Evolutionary conservation across 208 protist genomes (phyloP), one percentile per base, ranked within the genome.

Genomic region (Leptomonas pyrrhocoris): DNA sequence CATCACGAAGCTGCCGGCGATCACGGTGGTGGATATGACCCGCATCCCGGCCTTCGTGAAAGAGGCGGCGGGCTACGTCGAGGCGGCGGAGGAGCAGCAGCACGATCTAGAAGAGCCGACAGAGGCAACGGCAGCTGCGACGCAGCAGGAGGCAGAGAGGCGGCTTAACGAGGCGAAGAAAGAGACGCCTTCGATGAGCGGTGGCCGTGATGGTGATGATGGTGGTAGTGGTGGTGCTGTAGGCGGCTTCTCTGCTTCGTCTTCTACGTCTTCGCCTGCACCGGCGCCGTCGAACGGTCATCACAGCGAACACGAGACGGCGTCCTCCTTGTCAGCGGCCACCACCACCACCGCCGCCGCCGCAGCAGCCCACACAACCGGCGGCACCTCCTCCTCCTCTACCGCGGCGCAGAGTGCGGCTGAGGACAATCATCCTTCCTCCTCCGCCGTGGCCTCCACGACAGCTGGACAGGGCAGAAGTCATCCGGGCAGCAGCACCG

Each of bases 1-100:
- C 55, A 71, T 92, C 25, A 96, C 91, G 25, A 57, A 74, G 65
- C 83, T 96, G 19, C 91, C 91, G 21, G 73, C 79, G 1, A 86
- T 96, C 40, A 73, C 70, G 27, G 81, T 92, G n/a, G 74, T 79
- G 16, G 81, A 86, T 64, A 92, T 92, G 61, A 48, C 71, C 1
- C 77, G 78, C n/a, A 81, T 96, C 38, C 88, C 88, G 1, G 31
- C 66, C 27, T 96, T 94, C 62, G 88, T 96, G 49, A 88, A 91
- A 72, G 68, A 79, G 25, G 84, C 71, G 1, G 90, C 77, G 0
- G 90, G 88, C 4, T 93, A 89, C 53, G 77, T 67, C 31, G 80
- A 85, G 67, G 60, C 59, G 27, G 74, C 80, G 63, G 63, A 62
- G 28, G 43, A 62, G 21, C 56, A 36, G 1, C 36, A 13, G 9